A percentile compares a stretch with the other conserved stretches of the same genome.
Conservation (phyloP, 106 monocot genomes). For the Agapanthus africanus region DNA sequence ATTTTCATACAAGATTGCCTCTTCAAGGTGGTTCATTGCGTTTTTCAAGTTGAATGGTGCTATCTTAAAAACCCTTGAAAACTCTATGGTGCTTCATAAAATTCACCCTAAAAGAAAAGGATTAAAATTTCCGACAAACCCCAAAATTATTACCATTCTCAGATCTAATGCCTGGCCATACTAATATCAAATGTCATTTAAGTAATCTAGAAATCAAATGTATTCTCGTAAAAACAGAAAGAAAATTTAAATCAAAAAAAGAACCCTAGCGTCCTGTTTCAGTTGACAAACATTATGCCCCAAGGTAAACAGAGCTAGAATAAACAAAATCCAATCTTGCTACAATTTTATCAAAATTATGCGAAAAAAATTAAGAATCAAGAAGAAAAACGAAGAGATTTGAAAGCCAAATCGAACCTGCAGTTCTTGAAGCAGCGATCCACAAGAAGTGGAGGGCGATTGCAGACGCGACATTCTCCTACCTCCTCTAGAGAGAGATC, state of each 20-base stretch:
- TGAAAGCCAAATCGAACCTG: constrained; percentile 35
- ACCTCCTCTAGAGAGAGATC: neutral
- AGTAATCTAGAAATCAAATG: neutral
- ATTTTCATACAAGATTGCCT: too few species aligned
- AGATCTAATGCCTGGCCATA: neutral
- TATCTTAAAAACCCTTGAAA: too few species aligned
- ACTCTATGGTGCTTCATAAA: too few species aligned
- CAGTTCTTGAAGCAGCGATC: constrained; percentile 57
- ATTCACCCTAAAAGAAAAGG: too few species aligned
- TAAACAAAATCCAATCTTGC: too few species aligned
- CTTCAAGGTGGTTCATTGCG: too few species aligned
- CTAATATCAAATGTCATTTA: too few species aligned
- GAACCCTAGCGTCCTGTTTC: neutral
- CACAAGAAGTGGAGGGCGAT: constrained; percentile 35
- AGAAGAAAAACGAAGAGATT: too few species aligned
- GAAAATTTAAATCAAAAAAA: neutral
- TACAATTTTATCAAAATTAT: too few species aligned
- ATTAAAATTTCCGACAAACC: neutral
- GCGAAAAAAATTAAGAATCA: too few species aligned
- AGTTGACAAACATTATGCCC: neutral
- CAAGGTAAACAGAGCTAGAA: too few species aligned
- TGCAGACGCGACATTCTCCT: constrained; percentile 21
- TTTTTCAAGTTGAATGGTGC: too few species aligned
- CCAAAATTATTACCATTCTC: neutral
- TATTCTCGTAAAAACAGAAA: neutral